phyloP scores from a whole-genome alignment of 495 filamentous ascomycete species.

The Astrocystis sublimbata region DNA sequence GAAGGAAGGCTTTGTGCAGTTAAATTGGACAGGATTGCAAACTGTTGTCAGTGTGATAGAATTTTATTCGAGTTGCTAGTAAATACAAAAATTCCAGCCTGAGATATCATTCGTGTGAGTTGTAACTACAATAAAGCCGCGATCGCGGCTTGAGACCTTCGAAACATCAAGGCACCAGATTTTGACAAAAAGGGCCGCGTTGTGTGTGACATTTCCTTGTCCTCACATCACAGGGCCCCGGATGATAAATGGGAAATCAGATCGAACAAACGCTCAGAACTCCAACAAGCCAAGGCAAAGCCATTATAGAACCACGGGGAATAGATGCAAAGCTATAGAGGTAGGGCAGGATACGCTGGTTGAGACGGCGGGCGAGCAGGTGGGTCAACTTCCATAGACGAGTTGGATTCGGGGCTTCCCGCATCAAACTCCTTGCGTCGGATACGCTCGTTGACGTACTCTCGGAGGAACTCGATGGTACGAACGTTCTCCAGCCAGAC shows the following conservation, averaged over 20 bases:
- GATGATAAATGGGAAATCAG: background rate
- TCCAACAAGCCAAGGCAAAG: background rate
- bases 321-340: conserved; percentile 9
- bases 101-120: background rate
- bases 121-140: background rate
- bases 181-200: background rate
- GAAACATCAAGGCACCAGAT: background rate
- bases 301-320: too few relatives aligned
- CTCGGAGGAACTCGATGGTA: conserved; percentile 71
- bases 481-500: conserved; percentile 84
- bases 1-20: too few relatives aligned
- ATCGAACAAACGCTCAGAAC: background rate
- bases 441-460: conserved; percentile 65
- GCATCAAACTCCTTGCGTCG: conserved; percentile 62
- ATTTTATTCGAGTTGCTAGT: too few relatives aligned
- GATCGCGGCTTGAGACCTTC: background rate
- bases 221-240: background rate
- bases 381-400: conserved; percentile 35
- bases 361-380: conserved; percentile 31
- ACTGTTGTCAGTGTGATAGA: too few relatives aligned
- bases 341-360: conserved; percentile 33
- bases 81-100: conserved; percentile 1
- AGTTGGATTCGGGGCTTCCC: conserved; percentile 31
- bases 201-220: background rate
- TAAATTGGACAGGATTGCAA: too few relatives aligned